Evolutionary conservation across 345 rosid genomes (phyloP).

Genomic region (Cardamine resedifolia): DNA sequence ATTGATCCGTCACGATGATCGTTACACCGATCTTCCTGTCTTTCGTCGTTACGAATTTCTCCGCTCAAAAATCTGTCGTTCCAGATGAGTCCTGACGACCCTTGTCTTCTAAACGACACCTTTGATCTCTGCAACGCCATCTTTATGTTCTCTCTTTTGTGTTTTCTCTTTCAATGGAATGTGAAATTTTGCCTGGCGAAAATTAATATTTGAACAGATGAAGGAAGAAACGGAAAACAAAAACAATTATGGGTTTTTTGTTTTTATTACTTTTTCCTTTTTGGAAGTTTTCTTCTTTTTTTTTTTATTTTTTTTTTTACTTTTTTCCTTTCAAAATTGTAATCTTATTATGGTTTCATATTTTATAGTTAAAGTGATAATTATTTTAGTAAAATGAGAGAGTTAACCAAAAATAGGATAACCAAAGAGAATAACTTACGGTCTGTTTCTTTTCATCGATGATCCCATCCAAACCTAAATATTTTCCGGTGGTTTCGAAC

Average conservation of each 20-base stretch:
- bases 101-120: constrained; percentile 81
- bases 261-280: not conserved
- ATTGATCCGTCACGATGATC: constrained; percentile 39
- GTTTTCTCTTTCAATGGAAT: constrained; percentile 15
- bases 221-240: not conserved
- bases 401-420: constrained; percentile 18
- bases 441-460: not conserved
- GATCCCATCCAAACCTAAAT: not conserved
- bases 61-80: constrained; percentile 57
- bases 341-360: constrained; percentile 12
- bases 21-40: constrained; percentile 27
- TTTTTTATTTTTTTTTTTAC: not conserved
- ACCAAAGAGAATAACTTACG: not conserved
- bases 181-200: not conserved
- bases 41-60: constrained; percentile 41
- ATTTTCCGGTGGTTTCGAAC: not conserved
- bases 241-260: constrained; percentile 1
- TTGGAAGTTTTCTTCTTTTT: not conserved
- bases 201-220: not conserved
- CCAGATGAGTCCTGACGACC: constrained; percentile 86
- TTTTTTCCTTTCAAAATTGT: not conserved
- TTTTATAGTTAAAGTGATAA: not conserved
- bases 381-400: not conserved
- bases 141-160: constrained; percentile 1
- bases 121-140: constrained; percentile 63